Percentiles rank a stretch among this genome's conserved stretches.
These are phyloP conservation scores for Russula sp. DNA, from an alignment of 768 basidiomycete genomes.

Conservation along the genomic window DNA sequence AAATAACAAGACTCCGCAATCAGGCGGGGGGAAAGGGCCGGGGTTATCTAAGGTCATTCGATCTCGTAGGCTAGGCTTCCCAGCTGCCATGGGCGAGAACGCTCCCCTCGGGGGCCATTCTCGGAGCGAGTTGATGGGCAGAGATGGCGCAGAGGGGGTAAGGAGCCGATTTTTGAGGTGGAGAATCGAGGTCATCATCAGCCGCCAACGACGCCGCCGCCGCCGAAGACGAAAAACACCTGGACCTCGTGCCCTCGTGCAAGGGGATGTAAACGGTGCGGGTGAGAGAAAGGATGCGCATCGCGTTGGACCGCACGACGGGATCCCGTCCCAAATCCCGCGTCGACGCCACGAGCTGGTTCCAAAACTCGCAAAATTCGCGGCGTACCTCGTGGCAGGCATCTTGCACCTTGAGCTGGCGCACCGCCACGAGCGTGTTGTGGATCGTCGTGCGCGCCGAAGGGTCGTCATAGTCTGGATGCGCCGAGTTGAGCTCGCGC, in stretches of 20 bases:
- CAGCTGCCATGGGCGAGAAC: background rate
- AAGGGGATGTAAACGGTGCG: background rate
- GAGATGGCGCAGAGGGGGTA: background rate
- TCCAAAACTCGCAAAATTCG: constrained; percentile 8
- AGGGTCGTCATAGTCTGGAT: background rate
- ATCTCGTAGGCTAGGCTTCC: background rate
- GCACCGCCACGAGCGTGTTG: background rate
- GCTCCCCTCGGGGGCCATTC: background rate
- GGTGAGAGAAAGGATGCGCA: background rate
- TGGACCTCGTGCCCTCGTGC: background rate
- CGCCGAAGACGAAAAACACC: background rate
- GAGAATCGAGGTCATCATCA: background rate
- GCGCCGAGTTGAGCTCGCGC: background rate
- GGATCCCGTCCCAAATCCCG: background rate
- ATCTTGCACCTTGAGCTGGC: background rate
- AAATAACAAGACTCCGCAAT: too few species aligned
- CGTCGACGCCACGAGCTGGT: background rate
- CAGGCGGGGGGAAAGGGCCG: too few species aligned
- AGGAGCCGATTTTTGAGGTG: background rate
- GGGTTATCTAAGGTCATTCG: too few species aligned
- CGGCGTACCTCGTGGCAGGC: background rate
- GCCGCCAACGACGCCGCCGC: too few species aligned
- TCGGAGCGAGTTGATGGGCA: background rate
- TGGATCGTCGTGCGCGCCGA: background rate
- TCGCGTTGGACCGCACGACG: background rate